Evolutionary conservation across 2,329 filamentous ascomycete genomes (phyloP), one percentile per base, ranked within the genome.

Genomic region (Xylaria sp.): DNA sequence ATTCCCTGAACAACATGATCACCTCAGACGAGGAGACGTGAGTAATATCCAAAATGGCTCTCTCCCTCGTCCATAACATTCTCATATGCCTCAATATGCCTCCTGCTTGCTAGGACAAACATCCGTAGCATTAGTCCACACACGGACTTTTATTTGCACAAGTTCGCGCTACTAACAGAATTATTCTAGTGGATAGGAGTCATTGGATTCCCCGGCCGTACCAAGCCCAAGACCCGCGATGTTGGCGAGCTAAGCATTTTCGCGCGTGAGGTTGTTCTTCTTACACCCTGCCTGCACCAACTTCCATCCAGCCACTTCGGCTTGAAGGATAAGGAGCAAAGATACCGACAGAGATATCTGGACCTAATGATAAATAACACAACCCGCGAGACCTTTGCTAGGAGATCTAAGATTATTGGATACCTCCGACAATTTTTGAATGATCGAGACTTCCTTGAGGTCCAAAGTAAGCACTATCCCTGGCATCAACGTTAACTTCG

Each of bases 351-450:
- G 82, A 87, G 94, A 63, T 96, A 97, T 78, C 87, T 99, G 55
- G 95, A 99, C 78, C 83, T 99, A 71, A 95, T 99, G 79, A 96
- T 98, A 90, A 97, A 99, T 80, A 91, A 96, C 74, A 84, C 84
- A 66, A 92, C 91, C 47, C 88, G 93, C 58, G 86, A 96, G 63
- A 90, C 94, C 61, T 91, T 98, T 78, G 84, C 92, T 72, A 93
- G 91, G 40, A 87, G 95, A 58, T 88, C 92, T 73, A 93, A 92
- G 85, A 94, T 98, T 73, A 87, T 96, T 75, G 88, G 87, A 65
- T 97, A 92, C 76, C 90, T 99, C 69, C 92, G 95, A 70, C 86
- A 87, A 72, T 99, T 90, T 84, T 92, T 99, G 71, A 92, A 97
- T 72, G 86, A 89, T 70, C 86, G 90, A 57, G 92, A 94, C 72